These are phyloP conservation scores for Orbilia javanica DNA, from an alignment of 2,329 filamentous ascomycete species.

Conservation along the genomic window DNA sequence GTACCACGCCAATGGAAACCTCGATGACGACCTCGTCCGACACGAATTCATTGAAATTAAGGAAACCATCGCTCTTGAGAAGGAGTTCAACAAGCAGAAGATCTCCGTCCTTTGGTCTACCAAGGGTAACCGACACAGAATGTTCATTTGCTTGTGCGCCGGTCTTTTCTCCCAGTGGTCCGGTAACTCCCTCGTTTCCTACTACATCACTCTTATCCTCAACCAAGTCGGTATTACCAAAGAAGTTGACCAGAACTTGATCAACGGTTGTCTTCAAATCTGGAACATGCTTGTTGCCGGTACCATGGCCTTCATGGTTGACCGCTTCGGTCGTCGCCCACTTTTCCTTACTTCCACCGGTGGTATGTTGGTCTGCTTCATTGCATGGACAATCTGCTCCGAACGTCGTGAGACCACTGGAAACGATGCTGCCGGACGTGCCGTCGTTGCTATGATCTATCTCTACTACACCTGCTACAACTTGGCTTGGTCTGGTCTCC, in stretches of 20 bases:
- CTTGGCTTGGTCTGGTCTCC: conserved; percentile 66
- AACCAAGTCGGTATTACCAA: conserved; percentile 58
- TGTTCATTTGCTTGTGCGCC: conserved; percentile 70
- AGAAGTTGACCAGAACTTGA: conserved; percentile 63
- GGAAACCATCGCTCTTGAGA: conserved; percentile 67
- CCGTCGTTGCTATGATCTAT: conserved; percentile 64
- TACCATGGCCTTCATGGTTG: conserved; percentile 62
- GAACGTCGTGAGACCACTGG: conserved; percentile 62
- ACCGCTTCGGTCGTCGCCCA: conserved; percentile 63
- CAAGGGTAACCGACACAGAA: conserved; percentile 70
- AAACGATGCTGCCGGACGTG: conserved; percentile 60
- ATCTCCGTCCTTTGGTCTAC: conserved; percentile 69
- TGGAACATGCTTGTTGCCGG: conserved; percentile 62
- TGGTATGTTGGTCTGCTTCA: conserved; percentile 66
- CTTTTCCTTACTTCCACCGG: conserved; percentile 65
- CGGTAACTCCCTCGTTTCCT: conserved; percentile 69
- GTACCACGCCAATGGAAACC: conserved; percentile 65
- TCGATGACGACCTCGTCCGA: conserved; percentile 65
- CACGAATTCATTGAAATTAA: conserved; percentile 67
- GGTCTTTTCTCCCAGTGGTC: conserved; percentile 73
- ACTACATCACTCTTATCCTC: conserved; percentile 65
- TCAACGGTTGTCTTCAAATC: conserved; percentile 66
- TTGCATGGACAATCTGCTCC: conserved; percentile 66
- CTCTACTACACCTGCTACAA: conserved; percentile 65
- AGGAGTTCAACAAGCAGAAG: conserved; percentile 67